Percentiles rank a stretch among this genome's conserved stretches.
phyloP scores from a whole-genome alignment of 2,329 filamentous ascomycete species.

The Penicillium griseofulvum region DNA sequence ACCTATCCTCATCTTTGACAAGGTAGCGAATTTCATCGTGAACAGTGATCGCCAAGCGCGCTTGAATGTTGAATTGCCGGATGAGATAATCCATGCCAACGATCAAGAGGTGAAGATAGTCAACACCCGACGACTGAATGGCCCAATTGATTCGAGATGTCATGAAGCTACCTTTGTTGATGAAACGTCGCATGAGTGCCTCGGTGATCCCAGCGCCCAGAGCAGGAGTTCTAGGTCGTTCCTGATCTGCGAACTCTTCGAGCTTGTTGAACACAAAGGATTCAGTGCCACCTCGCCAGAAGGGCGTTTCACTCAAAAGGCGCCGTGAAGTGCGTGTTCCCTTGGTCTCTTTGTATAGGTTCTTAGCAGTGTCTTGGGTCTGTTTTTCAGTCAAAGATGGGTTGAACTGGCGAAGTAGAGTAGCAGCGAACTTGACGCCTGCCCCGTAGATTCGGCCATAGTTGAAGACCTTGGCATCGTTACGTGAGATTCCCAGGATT shows the following conservation, averaged over 20 bases:
- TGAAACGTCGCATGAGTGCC: slow-evolving; percentile 82
- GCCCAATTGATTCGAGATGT: slow-evolving; percentile 99
- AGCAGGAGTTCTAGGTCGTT: slow-evolving; percentile 83
- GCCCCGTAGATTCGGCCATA: slow-evolving; percentile 99
- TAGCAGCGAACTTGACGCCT: slow-evolving; percentile 87
- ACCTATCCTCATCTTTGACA: slow-evolving; percentile 79
- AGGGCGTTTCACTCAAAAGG: slow-evolving; percentile 67
- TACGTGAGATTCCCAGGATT: slow-evolving; percentile 90
- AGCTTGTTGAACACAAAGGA: slow-evolving; percentile 98
- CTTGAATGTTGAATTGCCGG: slow-evolving; percentile 77
- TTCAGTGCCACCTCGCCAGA: slow-evolving; percentile 96
- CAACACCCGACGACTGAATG: slow-evolving; percentile 94
- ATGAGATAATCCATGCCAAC: slow-evolving; percentile 92
- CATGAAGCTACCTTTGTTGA: slow-evolving; percentile 87
- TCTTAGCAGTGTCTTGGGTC: slow-evolving; percentile 71
- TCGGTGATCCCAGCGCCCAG: slow-evolving; percentile 95
- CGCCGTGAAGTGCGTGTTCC: slow-evolving; percentile 79
- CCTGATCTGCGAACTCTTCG: slow-evolving; percentile 96
- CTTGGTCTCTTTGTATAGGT: slow-evolving; percentile 85
- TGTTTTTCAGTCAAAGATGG: slow-evolving; percentile 75
- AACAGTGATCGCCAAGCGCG: slow-evolving; percentile 86
- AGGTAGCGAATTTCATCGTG: slow-evolving; percentile 97
- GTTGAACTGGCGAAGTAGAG: slow-evolving; percentile 89
- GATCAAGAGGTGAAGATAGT: slow-evolving; percentile 92
- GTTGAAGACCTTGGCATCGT: slow-evolving; percentile 97